A percentile compares a stretch with the other conserved stretches of the same genome.
Evolutionary conservation across 805 yeast genomes (phyloP).

Genomic region (Candida ulmi): DNA sequence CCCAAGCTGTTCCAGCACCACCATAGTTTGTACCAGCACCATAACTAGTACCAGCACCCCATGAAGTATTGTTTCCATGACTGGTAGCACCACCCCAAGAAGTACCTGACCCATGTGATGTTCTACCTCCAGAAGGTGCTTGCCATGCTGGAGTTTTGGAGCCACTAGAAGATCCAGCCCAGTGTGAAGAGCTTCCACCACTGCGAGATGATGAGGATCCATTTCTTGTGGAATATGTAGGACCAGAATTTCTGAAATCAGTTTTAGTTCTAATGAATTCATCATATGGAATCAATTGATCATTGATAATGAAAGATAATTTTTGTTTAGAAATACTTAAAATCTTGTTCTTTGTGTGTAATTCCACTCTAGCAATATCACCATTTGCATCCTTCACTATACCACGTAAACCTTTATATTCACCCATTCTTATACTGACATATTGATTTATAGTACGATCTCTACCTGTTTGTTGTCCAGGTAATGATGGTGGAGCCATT

Average conservation of each 20-base stretch:
- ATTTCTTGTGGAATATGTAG: conserved; percentile 10
- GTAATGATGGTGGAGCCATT: conserved; percentile 58
- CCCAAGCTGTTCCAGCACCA: conserved; percentile 40
- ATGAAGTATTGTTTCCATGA: conserved; percentile 17
- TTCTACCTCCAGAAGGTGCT: conserved; percentile 5
- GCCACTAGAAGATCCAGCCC: conserved; percentile 26
- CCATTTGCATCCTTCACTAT: conserved; percentile 92
- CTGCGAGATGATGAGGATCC: conserved; percentile 10
- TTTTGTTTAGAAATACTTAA: conserved; percentile 78
- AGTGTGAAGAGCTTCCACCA: conserved; percentile 24
- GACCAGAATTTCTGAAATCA: conserved; percentile 11
- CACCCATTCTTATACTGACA: conserved; percentile 86
- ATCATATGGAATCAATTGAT: conserved; percentile 70
- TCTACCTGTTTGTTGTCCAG: conserved; percentile 60
- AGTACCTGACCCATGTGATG: conserved; percentile 19
- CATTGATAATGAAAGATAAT: conserved; percentile 65
- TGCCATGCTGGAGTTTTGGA: neutral
- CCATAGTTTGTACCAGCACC: conserved; percentile 32
- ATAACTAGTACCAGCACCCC: conserved; percentile 36
- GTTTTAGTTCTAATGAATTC: conserved; percentile 58
- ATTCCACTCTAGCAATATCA: conserved; percentile 83
- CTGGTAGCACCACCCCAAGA: conserved; percentile 22
- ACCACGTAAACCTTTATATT: conserved; percentile 90
- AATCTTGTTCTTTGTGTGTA: conserved; percentile 87
- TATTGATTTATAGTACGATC: conserved; percentile 78